These are phyloP conservation scores for Plectosphaerella plurivora DNA, from an alignment of 2,329 filamentous ascomycete genomes.

Conservation along the genomic window DNA sequence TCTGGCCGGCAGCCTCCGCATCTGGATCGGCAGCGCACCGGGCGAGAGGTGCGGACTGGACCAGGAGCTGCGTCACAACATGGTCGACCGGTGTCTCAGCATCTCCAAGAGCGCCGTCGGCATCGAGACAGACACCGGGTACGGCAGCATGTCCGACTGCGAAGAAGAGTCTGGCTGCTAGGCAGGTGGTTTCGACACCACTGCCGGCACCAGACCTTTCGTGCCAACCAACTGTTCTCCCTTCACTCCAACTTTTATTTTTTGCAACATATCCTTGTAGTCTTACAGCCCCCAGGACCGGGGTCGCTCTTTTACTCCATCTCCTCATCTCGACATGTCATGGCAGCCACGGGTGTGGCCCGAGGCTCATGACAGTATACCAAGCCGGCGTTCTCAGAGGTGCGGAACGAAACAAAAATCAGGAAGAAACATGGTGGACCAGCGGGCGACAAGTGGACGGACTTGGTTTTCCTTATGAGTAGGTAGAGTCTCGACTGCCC, in stretches of 20 bases:
- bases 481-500: too few species aligned
- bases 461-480: too few species aligned
- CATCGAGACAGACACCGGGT: conserved; percentile 57
- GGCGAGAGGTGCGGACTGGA: conserved; percentile 49
- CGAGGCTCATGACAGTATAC: neutral
- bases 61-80: conserved; percentile 43
- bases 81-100: conserved; percentile 51
- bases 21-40: conserved; percentile 54
- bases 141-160: conserved; percentile 52
- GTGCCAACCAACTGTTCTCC: neutral
- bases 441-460: too few species aligned
- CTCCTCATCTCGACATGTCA: neutral
- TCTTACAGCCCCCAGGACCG: neutral
- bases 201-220: neutral
- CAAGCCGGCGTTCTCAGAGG: neutral
- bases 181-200: neutral
- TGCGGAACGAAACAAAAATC: too few species aligned
- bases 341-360: too few species aligned
- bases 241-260: too few species aligned
- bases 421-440: too few species aligned
- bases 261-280: neutral
- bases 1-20: conserved; percentile 51
- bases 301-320: neutral
- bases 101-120: conserved; percentile 54
- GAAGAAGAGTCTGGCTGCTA: conserved; percentile 26